Percentiles rank a stretch among this genome's conserved stretches.
phyloP scores from a whole-genome alignment of 257 asterid species.

The Cruciata laevipes region DNA sequence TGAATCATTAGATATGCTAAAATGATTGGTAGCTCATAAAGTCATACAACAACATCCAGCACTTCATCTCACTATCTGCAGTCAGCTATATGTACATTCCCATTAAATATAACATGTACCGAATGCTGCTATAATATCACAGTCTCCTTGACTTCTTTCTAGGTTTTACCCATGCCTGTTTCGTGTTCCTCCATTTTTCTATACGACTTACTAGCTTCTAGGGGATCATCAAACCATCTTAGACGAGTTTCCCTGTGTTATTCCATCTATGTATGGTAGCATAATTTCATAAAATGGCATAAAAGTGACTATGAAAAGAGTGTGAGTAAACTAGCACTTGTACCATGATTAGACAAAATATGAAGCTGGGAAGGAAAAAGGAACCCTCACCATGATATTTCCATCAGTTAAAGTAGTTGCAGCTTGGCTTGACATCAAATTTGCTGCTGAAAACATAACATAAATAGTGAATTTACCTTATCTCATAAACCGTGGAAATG shows the following conservation, averaged over 20 bases:
- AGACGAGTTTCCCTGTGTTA: neutral
- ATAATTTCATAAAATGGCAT: neutral
- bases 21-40: neutral
- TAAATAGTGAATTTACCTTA: neutral
- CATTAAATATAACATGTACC: too few relatives aligned
- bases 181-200: neutral
- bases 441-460: constrained; percentile 9
- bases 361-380: neutral
- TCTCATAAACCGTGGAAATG: neutral
- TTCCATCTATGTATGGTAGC: too few relatives aligned
- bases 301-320: neutral
- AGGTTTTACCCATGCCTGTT: neutral
- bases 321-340: neutral
- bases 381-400: constrained; percentile 10
- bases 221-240: neutral
- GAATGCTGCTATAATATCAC: too few relatives aligned
- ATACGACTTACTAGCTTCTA: too few relatives aligned
- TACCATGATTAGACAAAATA: neutral
- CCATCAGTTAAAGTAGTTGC: constrained; percentile 13
- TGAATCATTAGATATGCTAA: too few relatives aligned
- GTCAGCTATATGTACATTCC: neutral
- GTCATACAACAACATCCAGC: neutral
- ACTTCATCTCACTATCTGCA: neutral
- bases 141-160: neutral
- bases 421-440: constrained; percentile 7